Percentiles rank a stretch among this genome's conserved stretches.
Conservation (phyloP, 805 yeast species). For the Ascoidea rubescens region DNA sequence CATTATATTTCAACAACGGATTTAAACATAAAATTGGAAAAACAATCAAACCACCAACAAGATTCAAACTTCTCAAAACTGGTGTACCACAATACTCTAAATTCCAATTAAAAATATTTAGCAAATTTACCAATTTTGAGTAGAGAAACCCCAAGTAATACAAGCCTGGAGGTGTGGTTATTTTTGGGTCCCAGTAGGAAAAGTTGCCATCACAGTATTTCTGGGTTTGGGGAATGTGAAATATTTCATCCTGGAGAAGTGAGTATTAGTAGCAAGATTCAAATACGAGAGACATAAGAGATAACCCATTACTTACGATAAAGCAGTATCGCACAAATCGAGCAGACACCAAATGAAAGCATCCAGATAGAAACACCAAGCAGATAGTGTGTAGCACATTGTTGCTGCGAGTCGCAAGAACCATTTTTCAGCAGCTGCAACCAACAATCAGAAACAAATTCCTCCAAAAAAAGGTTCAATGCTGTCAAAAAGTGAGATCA, state of each 20-base stretch:
- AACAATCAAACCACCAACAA: constrained; percentile 45
- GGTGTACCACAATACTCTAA: constrained; percentile 18
- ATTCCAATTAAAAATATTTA: constrained; percentile 15
- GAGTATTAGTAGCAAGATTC: no score
- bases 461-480: no score
- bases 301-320: no score
- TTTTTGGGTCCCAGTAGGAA: constrained; percentile 69
- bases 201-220: constrained; percentile 50
- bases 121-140: constrained; percentile 14
- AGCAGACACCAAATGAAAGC: no score
- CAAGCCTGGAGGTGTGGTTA: constrained; percentile 95
- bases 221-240: constrained; percentile 73
- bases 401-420: no score
- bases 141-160: constrained; percentile 35
- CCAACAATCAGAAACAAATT: no score
- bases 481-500: no score
- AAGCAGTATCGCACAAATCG: no score
- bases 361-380: no score
- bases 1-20: constrained; percentile 25
- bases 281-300: no score
- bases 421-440: no score
- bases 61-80: constrained; percentile 42
- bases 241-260: constrained; percentile 47
- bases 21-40: constrained; percentile 34
- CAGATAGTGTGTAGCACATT: no score